Conservation (phyloP, 768 basidiomycete species). For the Suillus spraguei region DNA sequence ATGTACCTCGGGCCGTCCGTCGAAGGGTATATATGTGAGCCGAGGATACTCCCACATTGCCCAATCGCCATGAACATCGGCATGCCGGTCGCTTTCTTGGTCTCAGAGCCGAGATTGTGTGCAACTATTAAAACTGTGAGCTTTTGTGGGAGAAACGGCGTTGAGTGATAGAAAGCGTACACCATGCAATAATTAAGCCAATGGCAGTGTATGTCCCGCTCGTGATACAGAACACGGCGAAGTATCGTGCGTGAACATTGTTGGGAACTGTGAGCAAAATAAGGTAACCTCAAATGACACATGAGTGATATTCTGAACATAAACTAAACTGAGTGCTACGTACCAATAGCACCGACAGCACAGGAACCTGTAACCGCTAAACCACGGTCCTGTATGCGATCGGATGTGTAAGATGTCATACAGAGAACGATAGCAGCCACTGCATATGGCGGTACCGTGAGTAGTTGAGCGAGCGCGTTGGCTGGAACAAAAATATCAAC, state of each 20-base stretch:
- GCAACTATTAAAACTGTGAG: slow-evolving; percentile 42
- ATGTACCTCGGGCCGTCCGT: slow-evolving; percentile 66
- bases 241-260: slow-evolving; percentile 70
- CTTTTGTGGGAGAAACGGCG: background rate
- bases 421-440: slow-evolving; percentile 68
- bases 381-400: slow-evolving; percentile 65
- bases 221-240: slow-evolving; percentile 77
- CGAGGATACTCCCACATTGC: slow-evolving; percentile 75
- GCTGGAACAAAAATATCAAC: slow-evolving; percentile 38
- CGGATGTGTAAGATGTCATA: slow-evolving; percentile 60
- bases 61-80: slow-evolving; percentile 83
- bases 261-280: slow-evolving; percentile 55
- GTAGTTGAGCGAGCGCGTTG: slow-evolving; percentile 65
- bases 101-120: slow-evolving; percentile 78
- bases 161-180: slow-evolving; percentile 42
- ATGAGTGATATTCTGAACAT: slow-evolving; percentile 48
- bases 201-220: slow-evolving; percentile 79
- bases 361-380: slow-evolving; percentile 34
- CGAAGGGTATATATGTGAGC: slow-evolving; percentile 71
- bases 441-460: slow-evolving; percentile 83
- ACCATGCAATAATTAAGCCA: slow-evolving; percentile 78
- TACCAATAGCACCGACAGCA: slow-evolving; percentile 32
- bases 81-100: slow-evolving; percentile 75
- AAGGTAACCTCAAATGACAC: slow-evolving; percentile 54
- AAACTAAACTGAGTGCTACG: slow-evolving; percentile 28